Percentiles rank a stretch among this genome's conserved stretches.
Evolutionary conservation across 257 asterid genomes (phyloP).

Genomic region (Capsicum rhomboideum): DNA sequence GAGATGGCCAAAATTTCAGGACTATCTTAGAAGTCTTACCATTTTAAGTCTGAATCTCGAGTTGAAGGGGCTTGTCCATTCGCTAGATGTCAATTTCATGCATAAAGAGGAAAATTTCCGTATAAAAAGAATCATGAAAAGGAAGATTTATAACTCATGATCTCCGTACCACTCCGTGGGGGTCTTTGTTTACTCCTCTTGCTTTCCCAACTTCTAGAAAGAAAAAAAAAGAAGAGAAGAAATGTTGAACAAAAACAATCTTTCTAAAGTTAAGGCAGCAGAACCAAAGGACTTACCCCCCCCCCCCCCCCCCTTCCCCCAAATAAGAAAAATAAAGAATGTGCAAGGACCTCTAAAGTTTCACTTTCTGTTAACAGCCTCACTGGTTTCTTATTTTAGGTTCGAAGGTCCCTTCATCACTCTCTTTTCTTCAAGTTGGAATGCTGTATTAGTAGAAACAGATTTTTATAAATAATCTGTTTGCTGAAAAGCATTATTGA

Average conservation of each 20-base stretch:
- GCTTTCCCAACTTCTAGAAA: background rate
- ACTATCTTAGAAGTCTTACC: background rate
- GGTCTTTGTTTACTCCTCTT: background rate
- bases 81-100: background rate
- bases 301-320: too few species aligned
- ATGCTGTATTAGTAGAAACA: background rate
- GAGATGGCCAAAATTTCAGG: background rate
- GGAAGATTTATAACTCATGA: background rate
- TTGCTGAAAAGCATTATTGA: background rate
- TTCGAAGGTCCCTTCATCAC: background rate
- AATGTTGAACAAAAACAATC: background rate
- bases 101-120: background rate
- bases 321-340: background rate
- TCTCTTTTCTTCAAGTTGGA: background rate
- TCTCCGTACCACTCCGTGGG: background rate
- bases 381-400: background rate
- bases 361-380: background rate
- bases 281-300: background rate
- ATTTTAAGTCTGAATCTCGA: background rate
- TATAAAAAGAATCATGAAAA: background rate
- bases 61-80: background rate
- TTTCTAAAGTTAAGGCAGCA: background rate
- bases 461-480: background rate
- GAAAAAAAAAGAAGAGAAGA: background rate
- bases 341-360: background rate